Percentiles rank a stretch among this genome's conserved stretches.
phyloP scores from a whole-genome alignment of 164 flowering plant species.

The Chloranthus sessilifolius region DNA sequence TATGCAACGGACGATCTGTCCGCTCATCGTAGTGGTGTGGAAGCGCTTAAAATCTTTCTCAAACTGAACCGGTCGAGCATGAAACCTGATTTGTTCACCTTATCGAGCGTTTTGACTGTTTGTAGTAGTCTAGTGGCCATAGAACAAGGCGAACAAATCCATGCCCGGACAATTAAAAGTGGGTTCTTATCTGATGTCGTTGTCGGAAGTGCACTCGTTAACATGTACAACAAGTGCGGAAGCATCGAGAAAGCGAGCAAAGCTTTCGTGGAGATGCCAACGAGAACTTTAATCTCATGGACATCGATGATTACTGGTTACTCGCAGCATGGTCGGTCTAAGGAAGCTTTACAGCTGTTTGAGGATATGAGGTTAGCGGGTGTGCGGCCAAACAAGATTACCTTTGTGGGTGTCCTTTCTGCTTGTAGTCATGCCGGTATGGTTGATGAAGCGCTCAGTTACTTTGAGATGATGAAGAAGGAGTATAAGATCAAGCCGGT shows the following conservation, averaged over 20 bases:
- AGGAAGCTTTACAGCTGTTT: constrained; percentile 70
- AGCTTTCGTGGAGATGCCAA: constrained; percentile 59
- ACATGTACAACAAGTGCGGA: constrained; percentile 71
- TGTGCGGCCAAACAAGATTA: constrained; percentile 69
- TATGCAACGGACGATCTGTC: constrained; percentile 28
- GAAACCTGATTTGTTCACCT: constrained; percentile 66
- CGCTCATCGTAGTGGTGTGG: constrained; percentile 44
- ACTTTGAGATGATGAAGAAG: constrained; percentile 69
- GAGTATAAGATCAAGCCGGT: constrained; percentile 62
- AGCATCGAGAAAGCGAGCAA: constrained; percentile 43
- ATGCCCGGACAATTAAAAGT: constrained; percentile 64
- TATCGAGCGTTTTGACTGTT: constrained; percentile 60
- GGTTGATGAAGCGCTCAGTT: constrained; percentile 59
- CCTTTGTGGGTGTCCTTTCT: constrained; percentile 76
- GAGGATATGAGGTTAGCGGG: constrained; percentile 82
- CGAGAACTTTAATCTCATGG: constrained; percentile 58
- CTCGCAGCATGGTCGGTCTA: constrained; percentile 60
- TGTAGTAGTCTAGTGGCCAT: constrained; percentile 62
- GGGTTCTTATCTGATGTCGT: constrained; percentile 76
- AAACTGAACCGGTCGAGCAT: constrained; percentile 46
- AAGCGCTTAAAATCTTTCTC: constrained; percentile 55
- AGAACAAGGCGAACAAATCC: constrained; percentile 81
- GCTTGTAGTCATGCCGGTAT: constrained; percentile 87
- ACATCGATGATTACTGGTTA: constrained; percentile 74
- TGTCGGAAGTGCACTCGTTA: constrained; percentile 71